phyloP scores from a whole-genome alignment of 176 grass and related monocot genomes.

The Avena atlantica region DNA sequence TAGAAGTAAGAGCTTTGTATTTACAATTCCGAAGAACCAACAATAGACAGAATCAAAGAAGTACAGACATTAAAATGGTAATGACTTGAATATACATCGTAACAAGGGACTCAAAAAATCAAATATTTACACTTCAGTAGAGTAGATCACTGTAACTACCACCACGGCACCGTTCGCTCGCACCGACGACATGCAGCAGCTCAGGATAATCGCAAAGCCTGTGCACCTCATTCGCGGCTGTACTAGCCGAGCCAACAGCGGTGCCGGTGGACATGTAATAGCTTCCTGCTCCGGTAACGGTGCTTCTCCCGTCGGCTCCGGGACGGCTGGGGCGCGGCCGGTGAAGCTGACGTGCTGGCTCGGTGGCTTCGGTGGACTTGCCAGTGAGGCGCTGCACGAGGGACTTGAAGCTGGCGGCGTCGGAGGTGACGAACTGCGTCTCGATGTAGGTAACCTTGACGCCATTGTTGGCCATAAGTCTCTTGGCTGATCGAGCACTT shows the following conservation, averaged over 20 bases:
- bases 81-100: background rate
- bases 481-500: background rate
- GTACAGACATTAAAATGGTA: background rate
- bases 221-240: background rate
- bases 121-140: background rate
- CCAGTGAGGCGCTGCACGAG: slow-evolving; percentile 65
- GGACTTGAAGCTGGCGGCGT: slow-evolving; percentile 56
- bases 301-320: background rate
- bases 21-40: background rate
- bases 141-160: background rate
- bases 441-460: slow-evolving; percentile 62
- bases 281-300: background rate
- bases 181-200: background rate
- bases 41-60: background rate
- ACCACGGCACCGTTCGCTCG: background rate
- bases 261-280: background rate
- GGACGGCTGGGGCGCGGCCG: background rate
- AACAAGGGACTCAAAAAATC: background rate
- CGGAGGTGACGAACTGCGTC: slow-evolving; percentile 58
- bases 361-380: background rate
- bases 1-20: background rate
- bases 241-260: background rate
- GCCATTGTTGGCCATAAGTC: slow-evolving; percentile 32
- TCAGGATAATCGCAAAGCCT: background rate
- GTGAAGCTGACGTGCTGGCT: background rate